Base-by-base conservation (phyloP, 805 yeast species). In the Schwanniomyces pseudopolymorphus region DNA sequence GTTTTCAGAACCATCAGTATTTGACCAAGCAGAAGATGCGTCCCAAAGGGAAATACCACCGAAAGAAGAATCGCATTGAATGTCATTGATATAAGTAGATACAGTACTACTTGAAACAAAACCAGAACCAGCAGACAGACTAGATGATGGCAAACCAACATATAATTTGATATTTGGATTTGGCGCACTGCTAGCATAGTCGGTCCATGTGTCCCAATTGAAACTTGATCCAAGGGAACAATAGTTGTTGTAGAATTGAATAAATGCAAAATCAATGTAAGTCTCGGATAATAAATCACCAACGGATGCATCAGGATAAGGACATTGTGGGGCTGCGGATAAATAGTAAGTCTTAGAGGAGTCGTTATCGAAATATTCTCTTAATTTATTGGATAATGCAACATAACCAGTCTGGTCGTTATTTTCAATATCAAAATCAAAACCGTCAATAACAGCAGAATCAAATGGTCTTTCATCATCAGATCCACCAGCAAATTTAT, bases 1-100 rank as follows among this genome's bases (percentile, higher is more conserved):
- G 21, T 51, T 58, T 8, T 39, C 46, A 25, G 67, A 64, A 38
- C 48, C 41, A 14, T 57, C 55, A 21, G 50, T 53, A 45, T 64
- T 64, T 11, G 53, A 48, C 54, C 55, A 59, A 16, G 79, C 79
- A 52, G 80, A 81, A 8, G 85, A 73, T 13, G 89, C 87, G 55
- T 89, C 96, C 97, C 98, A 91, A 50, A 90, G 69, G 77, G 85
- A 81, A 58, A 91, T 79, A 27, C 90, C 87, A 19, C 85, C 85
- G 54, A 90, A 79, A 49, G 58, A 53, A 38, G 55, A 44, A 44
- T 47, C 49, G n/a, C 47, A 36, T 27, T 49, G 40, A 40, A 61
- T 50, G 27, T 41, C 43, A 27, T 46, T 40, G 9, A 59, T 48
- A 36, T 54, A 52, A 14, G 48, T n/a, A 42, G 51, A 40, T 26